Evolutionary conservation across 106 monocot genomes (phyloP).

Genomic region (Allium cepa): DNA sequence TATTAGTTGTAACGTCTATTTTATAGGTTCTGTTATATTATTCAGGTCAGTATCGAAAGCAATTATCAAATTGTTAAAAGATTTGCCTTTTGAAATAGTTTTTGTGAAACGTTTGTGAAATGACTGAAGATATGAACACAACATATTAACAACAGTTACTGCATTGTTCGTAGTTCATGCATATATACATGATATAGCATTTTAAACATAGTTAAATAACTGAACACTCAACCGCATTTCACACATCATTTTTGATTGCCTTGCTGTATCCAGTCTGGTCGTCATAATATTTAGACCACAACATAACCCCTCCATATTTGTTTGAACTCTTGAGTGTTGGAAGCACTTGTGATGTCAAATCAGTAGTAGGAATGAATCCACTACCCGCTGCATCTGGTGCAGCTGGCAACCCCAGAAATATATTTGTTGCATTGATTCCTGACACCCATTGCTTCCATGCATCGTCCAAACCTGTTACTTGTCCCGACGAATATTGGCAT

Average conservation of each 20-base stretch:
- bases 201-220: not conserved
- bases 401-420: constrained; percentile 9
- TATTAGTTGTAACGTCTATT: too few relatives aligned
- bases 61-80: too few relatives aligned
- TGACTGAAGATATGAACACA: too few relatives aligned
- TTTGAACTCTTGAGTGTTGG: constrained; percentile 3
- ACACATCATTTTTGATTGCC: constrained; percentile 5
- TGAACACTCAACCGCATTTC: not conserved
- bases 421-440: constrained; percentile 2
- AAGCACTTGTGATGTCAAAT: constrained; percentile 9
- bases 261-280: constrained; percentile 11
- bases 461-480: constrained; percentile 1
- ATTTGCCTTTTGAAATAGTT: too few relatives aligned
- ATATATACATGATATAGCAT: too few relatives aligned
- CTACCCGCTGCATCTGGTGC: constrained; percentile 5
- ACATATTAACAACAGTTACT: not conserved
- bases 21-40: too few relatives aligned
- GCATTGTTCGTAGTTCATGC: too few relatives aligned
- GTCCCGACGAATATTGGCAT: constrained; percentile 11
- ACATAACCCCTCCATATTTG: constrained; percentile 5
- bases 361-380: constrained; percentile 6
- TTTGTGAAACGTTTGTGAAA: too few relatives aligned
- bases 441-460: constrained; percentile 10
- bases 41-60: too few relatives aligned
- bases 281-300: constrained; percentile 7